Evolutionary conservation across 768 basidiomycete genomes (phyloP).

Genomic region (Galerina sulciceps): DNA sequence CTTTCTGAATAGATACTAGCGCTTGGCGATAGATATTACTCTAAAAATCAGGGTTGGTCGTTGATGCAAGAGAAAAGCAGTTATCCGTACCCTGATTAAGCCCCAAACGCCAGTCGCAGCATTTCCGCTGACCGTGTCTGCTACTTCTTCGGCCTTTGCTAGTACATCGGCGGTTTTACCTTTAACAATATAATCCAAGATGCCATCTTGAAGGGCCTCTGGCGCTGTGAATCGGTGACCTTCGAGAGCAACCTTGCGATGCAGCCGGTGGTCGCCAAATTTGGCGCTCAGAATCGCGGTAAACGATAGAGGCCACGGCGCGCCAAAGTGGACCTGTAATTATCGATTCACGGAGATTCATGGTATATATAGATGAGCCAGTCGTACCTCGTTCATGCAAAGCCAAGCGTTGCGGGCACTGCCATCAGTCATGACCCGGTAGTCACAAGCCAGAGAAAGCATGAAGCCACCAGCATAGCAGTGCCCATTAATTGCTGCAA

Average conservation of each 20-base stretch:
- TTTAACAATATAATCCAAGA: conserved; percentile 72
- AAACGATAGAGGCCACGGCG: conserved; percentile 77
- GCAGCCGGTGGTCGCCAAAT: conserved; percentile 56
- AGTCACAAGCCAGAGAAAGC: conserved; percentile 83
- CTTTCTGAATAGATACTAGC: conserved; percentile 45
- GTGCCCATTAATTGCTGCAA: conserved; percentile 84
- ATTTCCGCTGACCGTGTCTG: conserved; percentile 51
- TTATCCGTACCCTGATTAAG: conserved; percentile 59
- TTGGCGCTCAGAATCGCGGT: conserved; percentile 67
- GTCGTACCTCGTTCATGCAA: conserved; percentile 87
- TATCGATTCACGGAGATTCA: neutral
- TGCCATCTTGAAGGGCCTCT: conserved; percentile 67
- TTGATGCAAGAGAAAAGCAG: neutral
- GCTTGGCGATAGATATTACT: conserved; percentile 59
- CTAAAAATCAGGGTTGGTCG: conserved; percentile 31
- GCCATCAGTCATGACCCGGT: conserved; percentile 87
- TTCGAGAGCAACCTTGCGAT: conserved; percentile 78
- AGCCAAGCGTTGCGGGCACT: conserved; percentile 79
- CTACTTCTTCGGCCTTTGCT: conserved; percentile 66
- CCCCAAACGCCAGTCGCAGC: conserved; percentile 73
- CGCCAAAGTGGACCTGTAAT: conserved; percentile 79
- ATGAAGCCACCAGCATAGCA: conserved; percentile 86
- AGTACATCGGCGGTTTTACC: conserved; percentile 65
- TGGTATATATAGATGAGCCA: neutral
- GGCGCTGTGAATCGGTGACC: conserved; percentile 77